These are phyloP conservation scores for Suhomyces panamericanus DNA, from an alignment of 1,139 yeast genomes.

Conservation along the genomic window DNA sequence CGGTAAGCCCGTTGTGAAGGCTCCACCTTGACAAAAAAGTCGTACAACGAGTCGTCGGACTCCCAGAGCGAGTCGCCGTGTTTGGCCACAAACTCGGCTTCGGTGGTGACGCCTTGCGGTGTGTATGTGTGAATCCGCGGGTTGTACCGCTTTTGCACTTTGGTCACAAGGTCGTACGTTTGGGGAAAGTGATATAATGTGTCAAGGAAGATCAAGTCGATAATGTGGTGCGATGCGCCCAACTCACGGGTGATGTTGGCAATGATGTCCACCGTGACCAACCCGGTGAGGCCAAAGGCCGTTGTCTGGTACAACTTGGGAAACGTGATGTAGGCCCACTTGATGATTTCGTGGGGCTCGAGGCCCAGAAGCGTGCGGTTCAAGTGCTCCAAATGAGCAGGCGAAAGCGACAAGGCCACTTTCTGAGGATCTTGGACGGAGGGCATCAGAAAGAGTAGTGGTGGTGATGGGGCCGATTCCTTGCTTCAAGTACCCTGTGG, in stretches of 20 bases:
- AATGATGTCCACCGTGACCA: conserved; percentile 83
- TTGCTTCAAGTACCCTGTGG: not conserved
- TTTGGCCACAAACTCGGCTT: conserved; percentile 61
- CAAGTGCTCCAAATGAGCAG: conserved; percentile 53
- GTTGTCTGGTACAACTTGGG: conserved; percentile 88
- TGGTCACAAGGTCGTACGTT: conserved; percentile 72
- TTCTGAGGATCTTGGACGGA: not conserved
- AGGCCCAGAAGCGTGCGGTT: conserved; percentile 59
- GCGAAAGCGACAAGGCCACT: conserved; percentile 25
- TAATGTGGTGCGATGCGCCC: conserved; percentile 37
- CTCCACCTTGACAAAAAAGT: conserved; percentile 86
- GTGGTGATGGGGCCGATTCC: too few relatives aligned
- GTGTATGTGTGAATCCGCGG: conserved; percentile 60
- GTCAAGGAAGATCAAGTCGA: conserved; percentile 83
- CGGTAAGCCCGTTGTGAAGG: conserved; percentile 86
- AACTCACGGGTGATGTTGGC: conserved; percentile 44
- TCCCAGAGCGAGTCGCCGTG: conserved; percentile 87
- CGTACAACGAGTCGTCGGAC: conserved; percentile 75
- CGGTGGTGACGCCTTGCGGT: conserved; percentile 59
- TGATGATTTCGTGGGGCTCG: conserved; percentile 69
- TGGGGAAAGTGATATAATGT: conserved; percentile 94
- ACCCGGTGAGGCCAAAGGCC: conserved; percentile 92
- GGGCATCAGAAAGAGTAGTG: not conserved
- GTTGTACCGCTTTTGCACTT: conserved; percentile 54
- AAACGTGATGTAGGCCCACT: conserved; percentile 80